A percentile compares a stretch with the other conserved stretches of the same genome.
Conservation (phyloP, 2,329 filamentous ascomycete species). For the Albophoma yamanashiensis region DNA sequence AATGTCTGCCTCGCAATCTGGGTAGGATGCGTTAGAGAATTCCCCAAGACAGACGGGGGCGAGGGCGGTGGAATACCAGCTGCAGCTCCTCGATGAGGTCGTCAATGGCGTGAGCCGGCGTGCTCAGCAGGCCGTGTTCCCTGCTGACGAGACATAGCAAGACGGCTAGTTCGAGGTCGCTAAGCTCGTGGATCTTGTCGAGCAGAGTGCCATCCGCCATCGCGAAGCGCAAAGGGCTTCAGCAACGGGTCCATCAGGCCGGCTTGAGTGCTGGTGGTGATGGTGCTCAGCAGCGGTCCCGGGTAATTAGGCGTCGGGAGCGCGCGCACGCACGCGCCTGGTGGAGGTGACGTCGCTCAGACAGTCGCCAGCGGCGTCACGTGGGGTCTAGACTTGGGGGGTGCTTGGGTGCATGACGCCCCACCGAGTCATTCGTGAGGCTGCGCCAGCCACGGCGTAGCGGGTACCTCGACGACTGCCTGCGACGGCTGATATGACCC, state of each 20-base stretch:
- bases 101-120: constrained; percentile 49
- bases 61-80: constrained; percentile 35
- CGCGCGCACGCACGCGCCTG: neutral
- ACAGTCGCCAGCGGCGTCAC: neutral
- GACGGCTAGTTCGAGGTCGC: constrained; percentile 78
- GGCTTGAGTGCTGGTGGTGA: neutral
- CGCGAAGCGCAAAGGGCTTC: constrained; percentile 10
- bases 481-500: neutral
- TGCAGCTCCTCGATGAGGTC: constrained; percentile 64
- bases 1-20: constrained; percentile 63
- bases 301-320: neutral
- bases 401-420: neutral
- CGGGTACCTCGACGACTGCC: neutral
- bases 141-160: constrained; percentile 71
- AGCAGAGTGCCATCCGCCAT: constrained; percentile 56
- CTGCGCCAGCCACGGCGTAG: neutral
- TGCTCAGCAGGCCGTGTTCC: constrained; percentile 84
- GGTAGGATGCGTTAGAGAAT: neutral
- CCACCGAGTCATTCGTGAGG: neutral
- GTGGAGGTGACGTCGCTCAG: neutral
- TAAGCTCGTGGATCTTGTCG: constrained; percentile 64
- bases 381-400: constrained; percentile 1
- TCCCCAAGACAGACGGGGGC: neutral
- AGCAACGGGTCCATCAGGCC: constrained; percentile 15
- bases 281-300: neutral